Conservation (phyloP, 495 filamentous ascomycete genomes). For the Pseudomonodictys pantanalensis region DNA sequence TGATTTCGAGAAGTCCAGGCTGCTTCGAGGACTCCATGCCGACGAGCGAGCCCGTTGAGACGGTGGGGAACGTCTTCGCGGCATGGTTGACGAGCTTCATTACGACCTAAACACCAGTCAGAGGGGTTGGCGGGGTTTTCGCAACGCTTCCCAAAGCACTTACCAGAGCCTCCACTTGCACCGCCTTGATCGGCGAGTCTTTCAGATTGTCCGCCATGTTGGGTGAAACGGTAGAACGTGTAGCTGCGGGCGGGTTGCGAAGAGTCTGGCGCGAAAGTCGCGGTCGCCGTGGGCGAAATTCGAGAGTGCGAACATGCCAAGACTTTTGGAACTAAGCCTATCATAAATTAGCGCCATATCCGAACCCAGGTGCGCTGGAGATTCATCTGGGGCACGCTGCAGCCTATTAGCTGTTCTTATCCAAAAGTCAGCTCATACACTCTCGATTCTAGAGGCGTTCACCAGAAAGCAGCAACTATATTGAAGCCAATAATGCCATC, state of each 20-base stretch:
- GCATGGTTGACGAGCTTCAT: conserved; percentile 97
- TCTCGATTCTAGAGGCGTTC: too few species aligned
- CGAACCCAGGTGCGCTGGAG: too few species aligned
- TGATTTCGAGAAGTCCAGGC: conserved; percentile 79
- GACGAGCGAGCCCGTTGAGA: conserved; percentile 82
- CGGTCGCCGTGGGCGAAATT: not conserved
- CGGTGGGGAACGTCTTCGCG: conserved; percentile 81
- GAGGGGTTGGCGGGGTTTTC: conserved; percentile 24
- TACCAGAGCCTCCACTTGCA: conserved; percentile 85
- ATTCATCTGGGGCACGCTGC: too few species aligned
- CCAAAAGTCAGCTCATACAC: too few species aligned
- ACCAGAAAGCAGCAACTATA: too few species aligned
- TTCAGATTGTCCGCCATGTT: conserved; percentile 32
- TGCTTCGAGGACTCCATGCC: conserved; percentile 71
- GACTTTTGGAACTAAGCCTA: too few species aligned
- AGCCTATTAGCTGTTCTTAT: too few species aligned
- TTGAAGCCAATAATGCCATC: too few species aligned
- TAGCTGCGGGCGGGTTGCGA: not conserved
- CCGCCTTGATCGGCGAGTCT: conserved; percentile 37
- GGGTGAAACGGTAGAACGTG: not conserved
- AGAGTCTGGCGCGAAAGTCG: not conserved
- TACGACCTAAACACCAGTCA: conserved; percentile 60
- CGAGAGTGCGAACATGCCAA: not conserved
- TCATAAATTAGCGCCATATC: too few species aligned
- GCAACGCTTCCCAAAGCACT: conserved; percentile 13